These are phyloP conservation scores for Tricholoma flavovirens DNA, from an alignment of 768 basidiomycete species.

Conservation along the genomic window DNA sequence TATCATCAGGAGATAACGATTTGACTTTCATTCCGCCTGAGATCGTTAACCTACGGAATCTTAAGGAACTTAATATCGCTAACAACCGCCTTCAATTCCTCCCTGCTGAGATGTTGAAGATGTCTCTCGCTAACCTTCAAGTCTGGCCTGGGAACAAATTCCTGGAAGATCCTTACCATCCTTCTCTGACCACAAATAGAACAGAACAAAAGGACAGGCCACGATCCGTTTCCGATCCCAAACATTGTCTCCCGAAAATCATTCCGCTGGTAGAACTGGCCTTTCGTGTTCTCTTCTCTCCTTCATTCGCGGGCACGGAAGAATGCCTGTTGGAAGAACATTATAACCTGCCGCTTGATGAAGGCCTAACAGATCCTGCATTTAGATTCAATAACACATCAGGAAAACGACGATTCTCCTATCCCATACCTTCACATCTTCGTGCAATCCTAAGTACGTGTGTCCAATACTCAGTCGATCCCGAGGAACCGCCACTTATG, in stretches of 20 bases:
- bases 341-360: constrained; percentile 31
- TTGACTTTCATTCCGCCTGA: constrained; percentile 58
- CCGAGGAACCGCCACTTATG: constrained; percentile 12
- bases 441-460: constrained; percentile 29
- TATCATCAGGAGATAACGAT: constrained; percentile 50
- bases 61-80: constrained; percentile 57
- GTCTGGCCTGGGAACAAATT: constrained; percentile 58
- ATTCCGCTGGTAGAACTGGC: constrained; percentile 30
- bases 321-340: constrained; percentile 25
- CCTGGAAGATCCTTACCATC: neutral
- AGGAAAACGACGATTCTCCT: constrained; percentile 12
- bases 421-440: constrained; percentile 24
- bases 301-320: constrained; percentile 12
- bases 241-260: constrained; percentile 13
- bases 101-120: constrained; percentile 58
- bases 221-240: constrained; percentile 23
- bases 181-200: constrained; percentile 6
- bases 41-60: constrained; percentile 45
- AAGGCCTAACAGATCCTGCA: constrained; percentile 2
- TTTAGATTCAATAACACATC: neutral
- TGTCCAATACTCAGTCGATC: constrained; percentile 32
- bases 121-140: constrained; percentile 43
- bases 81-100: constrained; percentile 54
- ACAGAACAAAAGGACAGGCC: constrained; percentile 1
- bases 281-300: constrained; percentile 29